Percentiles rank a stretch among this genome's conserved stretches.
These are phyloP conservation scores for Oemleria cerasiformis DNA, from an alignment of 306 rosid species.

Conservation along the genomic window DNA sequence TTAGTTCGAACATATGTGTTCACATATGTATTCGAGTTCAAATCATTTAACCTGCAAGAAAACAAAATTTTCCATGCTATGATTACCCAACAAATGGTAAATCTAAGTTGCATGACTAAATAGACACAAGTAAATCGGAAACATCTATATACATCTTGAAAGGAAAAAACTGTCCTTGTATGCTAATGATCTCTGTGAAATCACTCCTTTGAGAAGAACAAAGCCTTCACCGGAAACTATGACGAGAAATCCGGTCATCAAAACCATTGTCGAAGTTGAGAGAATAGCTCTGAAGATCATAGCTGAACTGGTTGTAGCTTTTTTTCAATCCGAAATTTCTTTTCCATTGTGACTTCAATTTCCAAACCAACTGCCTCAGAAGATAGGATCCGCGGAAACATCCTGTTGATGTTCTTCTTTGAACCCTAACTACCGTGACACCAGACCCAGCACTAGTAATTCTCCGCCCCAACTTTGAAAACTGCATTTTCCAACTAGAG, in stretches of 20 bases:
- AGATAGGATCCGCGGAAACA: conserved; percentile 36
- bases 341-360: conserved; percentile 61
- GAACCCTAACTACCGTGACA: conserved; percentile 45
- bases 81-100: background rate
- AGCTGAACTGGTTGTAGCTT: conserved; percentile 41
- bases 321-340: conserved; percentile 42
- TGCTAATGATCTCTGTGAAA: conserved; percentile 8
- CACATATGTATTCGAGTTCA: too few relatives aligned
- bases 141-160: background rate
- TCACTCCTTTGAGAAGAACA: background rate
- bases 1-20: too few relatives aligned
- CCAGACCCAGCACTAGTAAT: conserved; percentile 34
- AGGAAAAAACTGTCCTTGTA: background rate
- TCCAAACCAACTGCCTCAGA: conserved; percentile 39
- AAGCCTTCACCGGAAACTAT: conserved; percentile 21
- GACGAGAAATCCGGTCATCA: conserved; percentile 29
- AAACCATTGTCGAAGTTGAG: conserved; percentile 80
- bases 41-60: background rate
- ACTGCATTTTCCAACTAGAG: conserved; percentile 33
- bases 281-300: conserved; percentile 77
- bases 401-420: conserved; percentile 24
- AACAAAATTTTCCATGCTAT: background rate
- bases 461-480: conserved; percentile 46
- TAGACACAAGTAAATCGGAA: conserved; percentile 4
- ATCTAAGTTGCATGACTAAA: conserved; percentile 2